Evolutionary conservation across 352 stramenopile genomes (phyloP), one percentile per base, ranked within the genome.

Genomic region (Pythium dissotocum): DNA sequence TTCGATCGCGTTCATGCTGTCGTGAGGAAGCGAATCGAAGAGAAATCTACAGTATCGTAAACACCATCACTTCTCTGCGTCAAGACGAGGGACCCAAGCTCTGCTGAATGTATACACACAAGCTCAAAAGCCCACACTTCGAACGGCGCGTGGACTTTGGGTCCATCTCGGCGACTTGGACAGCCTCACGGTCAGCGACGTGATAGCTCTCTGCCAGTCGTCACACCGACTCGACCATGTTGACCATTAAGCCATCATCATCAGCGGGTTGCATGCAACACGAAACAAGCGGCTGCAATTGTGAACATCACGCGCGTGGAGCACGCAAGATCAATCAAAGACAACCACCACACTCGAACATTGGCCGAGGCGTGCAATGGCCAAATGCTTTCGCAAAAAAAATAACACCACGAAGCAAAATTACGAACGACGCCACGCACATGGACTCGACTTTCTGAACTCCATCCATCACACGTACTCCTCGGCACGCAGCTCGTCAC

Each of bases 401-500:
- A 44, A 44, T 44, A 44, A 44, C 18, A 14, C 36, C 21, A 24
- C 21, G 7, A 44, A 44, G 36, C 18, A 44, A 44, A 44, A 44
- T 44, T 14, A 16, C 5, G 36, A 44, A 7, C 36, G 16, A 5
- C 36, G 36, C 21, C 21, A 24, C 21, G 21, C 21, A 24, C 21
- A 0, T 24, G 21, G 21, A 24, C 21, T 24, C 21, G 21, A 24
- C 21, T 24, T 24, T 24, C 21, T 24, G 21, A 44, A 44, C 12
- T 3, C 36, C 16, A 44, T 24, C 21, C 36, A 44, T 71, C 59
- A 76, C 14, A 76, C 69, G 54, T 66, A 72, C 32, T 76, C 69
- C 55, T 76, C 64, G 16, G 18, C 64, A 14, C 70, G 70, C 13
- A 76, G 53, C 36, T 69, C 52, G 14, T 69, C 61, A 42, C 71